These are phyloP conservation scores for Medicago lupulina DNA, from an alignment of 306 rosid genomes.

Conservation along the genomic window DNA sequence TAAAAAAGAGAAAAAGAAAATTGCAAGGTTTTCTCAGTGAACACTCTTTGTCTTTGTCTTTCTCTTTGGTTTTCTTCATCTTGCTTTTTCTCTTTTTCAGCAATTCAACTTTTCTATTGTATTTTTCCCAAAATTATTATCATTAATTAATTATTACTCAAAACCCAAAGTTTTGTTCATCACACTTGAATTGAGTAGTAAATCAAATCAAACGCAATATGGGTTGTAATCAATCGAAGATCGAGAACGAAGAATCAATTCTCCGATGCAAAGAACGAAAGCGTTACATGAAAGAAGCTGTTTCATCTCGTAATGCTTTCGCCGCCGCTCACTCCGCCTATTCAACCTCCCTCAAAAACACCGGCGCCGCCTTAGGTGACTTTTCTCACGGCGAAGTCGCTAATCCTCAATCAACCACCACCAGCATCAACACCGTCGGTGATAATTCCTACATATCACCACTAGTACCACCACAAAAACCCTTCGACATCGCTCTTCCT, in stretches of 20 bases:
- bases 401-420: slow-evolving; percentile 39
- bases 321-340: slow-evolving; percentile 88
- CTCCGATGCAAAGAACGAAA: slow-evolving; percentile 87
- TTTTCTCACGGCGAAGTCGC: slow-evolving; percentile 72
- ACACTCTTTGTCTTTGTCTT: not conserved
- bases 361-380: slow-evolving; percentile 88
- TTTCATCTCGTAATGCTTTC: slow-evolving; percentile 77
- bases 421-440: not conserved
- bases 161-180: no score
- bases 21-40: not conserved
- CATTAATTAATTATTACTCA: not conserved
- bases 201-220: slow-evolving; percentile 48
- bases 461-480: not conserved
- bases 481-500: slow-evolving; percentile 55
- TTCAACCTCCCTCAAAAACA: slow-evolving; percentile 69
- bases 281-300: slow-evolving; percentile 73
- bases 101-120: not conserved
- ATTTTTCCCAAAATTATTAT: not conserved
- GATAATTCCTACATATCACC: not conserved
- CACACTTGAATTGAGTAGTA: not conserved
- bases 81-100: slow-evolving; percentile 15
- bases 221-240: slow-evolving; percentile 95
- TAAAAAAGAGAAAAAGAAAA: no score
- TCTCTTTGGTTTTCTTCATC: not conserved
- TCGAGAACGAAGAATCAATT: slow-evolving; percentile 95